A percentile compares a stretch with the other conserved stretches of the same genome.
phyloP scores from a whole-genome alignment of 495 filamentous ascomycete species.

The Barbatosphaeria neglecta region DNA sequence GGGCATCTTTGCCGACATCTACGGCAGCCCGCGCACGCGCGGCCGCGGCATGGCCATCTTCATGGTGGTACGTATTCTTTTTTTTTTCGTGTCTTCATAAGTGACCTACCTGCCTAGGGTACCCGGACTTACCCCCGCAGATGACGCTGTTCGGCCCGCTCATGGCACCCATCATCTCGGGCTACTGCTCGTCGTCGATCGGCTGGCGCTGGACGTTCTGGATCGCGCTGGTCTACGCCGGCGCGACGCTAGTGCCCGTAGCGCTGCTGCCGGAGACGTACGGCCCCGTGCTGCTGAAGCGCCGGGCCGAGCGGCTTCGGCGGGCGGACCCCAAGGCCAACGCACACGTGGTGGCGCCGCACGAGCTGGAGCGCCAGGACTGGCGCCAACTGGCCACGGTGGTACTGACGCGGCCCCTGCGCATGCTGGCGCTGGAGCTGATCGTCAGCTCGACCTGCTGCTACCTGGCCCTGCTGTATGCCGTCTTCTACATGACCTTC shows the following conservation, averaged over 20 bases:
- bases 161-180: conserved; percentile 56
- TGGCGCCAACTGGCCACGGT: conserved; percentile 21
- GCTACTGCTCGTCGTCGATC: conserved; percentile 42
- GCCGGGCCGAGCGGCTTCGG: conserved; percentile 41
- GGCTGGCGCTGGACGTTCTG: conserved; percentile 60
- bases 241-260: conserved; percentile 31
- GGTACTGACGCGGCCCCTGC: conserved; percentile 26
- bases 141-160: conserved; percentile 56
- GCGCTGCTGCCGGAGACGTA: conserved; percentile 52
- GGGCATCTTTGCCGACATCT: conserved; percentile 63
- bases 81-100: too few relatives aligned
- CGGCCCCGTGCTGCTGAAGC: conserved; percentile 44
- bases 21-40: conserved; percentile 40
- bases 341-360: conserved; percentile 17
- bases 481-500: conserved; percentile 68
- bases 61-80: conserved; percentile 31
- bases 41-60: conserved; percentile 63
- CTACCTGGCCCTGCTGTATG: conserved; percentile 58
- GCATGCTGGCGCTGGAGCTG: conserved; percentile 31
- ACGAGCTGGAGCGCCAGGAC: conserved; percentile 22
- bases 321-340: conserved; percentile 28
- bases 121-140: too few relatives aligned
- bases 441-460: conserved; percentile 50
- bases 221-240: conserved; percentile 48
- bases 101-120: too few relatives aligned